phyloP scores from a whole-genome alignment of 345 rosid species.

The Hibiscus trionum region DNA sequence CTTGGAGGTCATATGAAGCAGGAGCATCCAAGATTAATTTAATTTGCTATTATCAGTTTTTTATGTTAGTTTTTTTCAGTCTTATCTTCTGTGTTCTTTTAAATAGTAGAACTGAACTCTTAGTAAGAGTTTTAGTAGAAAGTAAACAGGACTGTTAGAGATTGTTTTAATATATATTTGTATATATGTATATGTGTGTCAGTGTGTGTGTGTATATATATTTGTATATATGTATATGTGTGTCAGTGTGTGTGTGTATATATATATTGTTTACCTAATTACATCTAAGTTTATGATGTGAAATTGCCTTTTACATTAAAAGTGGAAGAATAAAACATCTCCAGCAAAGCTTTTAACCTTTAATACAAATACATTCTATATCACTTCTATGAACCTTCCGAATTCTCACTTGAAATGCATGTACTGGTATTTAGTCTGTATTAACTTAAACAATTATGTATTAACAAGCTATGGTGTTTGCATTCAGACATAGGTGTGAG shows the following conservation, averaged over 20 bases:
- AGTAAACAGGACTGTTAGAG: too few species aligned
- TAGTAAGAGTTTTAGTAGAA: too few species aligned
- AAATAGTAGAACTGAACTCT: too few species aligned
- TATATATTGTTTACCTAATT: not conserved
- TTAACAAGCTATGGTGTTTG: not conserved
- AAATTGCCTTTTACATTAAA: slow-evolving; percentile 4
- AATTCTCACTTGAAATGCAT: slow-evolving; percentile 9
- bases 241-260: too few species aligned
- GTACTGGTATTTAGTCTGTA: not conserved
- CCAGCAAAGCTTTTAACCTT: not conserved
- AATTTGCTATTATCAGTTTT: too few species aligned
- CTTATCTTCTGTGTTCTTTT: too few species aligned
- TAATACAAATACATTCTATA: not conserved
- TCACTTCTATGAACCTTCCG: slow-evolving; percentile 6
- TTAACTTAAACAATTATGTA: not conserved
- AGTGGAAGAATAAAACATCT: not conserved
- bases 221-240: too few species aligned
- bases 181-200: too few species aligned
- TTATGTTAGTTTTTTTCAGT: too few species aligned
- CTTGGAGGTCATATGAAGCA: not conserved
- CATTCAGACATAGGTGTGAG: not conserved
- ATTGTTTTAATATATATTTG: too few species aligned
- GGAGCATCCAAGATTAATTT: too few species aligned
- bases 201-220: too few species aligned
- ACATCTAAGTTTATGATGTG: not conserved